Base-by-base conservation (phyloP, 139 green algal species). In the Nannochloris sp. region DNA sequence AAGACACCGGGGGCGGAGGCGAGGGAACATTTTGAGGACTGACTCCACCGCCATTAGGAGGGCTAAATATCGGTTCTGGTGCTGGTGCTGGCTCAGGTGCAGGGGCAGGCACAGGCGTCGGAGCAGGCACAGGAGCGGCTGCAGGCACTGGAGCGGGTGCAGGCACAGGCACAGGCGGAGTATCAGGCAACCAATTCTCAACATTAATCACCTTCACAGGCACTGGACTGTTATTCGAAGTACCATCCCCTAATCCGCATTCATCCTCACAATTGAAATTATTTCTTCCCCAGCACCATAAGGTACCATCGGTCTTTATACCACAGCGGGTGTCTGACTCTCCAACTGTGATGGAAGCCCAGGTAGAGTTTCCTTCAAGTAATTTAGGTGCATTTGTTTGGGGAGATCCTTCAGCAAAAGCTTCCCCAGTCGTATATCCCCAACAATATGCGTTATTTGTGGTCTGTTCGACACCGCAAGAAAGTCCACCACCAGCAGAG, bases 341-440 rank as follows among this genome's bases (percentile, higher is more conserved):
- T 19, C 56, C 23, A 54, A 23, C 32, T 12, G 56, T 32, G 23
- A 64, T 57, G 19, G 25, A 64, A 4, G n/a, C 56, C 56, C 56
- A 64, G 15, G 19, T 29, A 23, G n/a, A 14, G 7, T 23, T 31
- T 14, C 12, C 4, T 7, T 47, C 25, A 54, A 64, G 23, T 14
- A 4, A 6, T 46, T 46, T 25, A 32, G 56, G 56, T 8, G 19
- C 29, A 48, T 64, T 64, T 25, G n/a, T 55, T 24, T 54, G 36
- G 46, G 56, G 56, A 24, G 23, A 38, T 14, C 56, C 56, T 10
- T 47, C 56, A 38, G 56, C 56, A 48, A 30, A 54, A 2, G 56
- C 56, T 25, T 64, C 56, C n/a, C 56, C 56, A 30, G 25, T 64
- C 23, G 56, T 64, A 25, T 64, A 64, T 48, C 56, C 56, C 56